A percentile compares a stretch with the other conserved stretches of the same genome.
These are phyloP conservation scores for Scleroderma bovista DNA, from an alignment of 768 basidiomycete genomes.

Conservation along the genomic window DNA sequence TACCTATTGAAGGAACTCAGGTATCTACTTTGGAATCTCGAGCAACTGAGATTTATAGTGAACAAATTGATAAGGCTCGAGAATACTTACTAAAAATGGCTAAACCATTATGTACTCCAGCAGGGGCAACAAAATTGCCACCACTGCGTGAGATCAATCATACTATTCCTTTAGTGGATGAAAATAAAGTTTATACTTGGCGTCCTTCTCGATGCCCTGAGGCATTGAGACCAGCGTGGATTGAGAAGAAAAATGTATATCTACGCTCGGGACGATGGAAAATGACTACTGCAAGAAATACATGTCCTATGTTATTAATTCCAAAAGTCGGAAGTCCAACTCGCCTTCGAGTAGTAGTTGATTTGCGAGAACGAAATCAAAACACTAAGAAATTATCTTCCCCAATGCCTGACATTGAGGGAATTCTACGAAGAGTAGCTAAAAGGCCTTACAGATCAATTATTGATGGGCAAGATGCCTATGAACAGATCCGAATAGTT, in stretches of 20 bases:
- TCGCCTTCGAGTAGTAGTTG: background rate
- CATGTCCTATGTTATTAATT: constrained; percentile 4
- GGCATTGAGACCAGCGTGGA: background rate
- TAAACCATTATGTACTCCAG: no score
- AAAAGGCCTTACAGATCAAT: background rate
- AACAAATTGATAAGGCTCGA: no score
- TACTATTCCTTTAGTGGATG: background rate
- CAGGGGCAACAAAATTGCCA: background rate
- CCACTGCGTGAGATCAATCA: constrained; percentile 6
- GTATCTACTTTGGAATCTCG: no score
- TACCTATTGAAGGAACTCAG: no score
- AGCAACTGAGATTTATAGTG: no score
- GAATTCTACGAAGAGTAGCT: constrained; percentile 1
- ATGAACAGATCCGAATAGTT: constrained; percentile 11
- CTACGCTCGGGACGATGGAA: background rate
- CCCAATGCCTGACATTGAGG: constrained; percentile 14
- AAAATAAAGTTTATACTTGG: background rate
- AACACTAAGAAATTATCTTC: constrained; percentile 13
- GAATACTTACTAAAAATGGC: no score
- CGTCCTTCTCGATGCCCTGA: background rate
- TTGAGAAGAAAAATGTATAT: background rate
- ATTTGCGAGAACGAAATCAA: constrained; percentile 9
- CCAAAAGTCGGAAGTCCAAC: background rate
- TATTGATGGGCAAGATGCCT: constrained; percentile 14
- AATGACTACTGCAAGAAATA: background rate